Base-by-base conservation (phyloP, 2,329 filamentous ascomycete genomes). In the Monosporascus sp. region DNA sequence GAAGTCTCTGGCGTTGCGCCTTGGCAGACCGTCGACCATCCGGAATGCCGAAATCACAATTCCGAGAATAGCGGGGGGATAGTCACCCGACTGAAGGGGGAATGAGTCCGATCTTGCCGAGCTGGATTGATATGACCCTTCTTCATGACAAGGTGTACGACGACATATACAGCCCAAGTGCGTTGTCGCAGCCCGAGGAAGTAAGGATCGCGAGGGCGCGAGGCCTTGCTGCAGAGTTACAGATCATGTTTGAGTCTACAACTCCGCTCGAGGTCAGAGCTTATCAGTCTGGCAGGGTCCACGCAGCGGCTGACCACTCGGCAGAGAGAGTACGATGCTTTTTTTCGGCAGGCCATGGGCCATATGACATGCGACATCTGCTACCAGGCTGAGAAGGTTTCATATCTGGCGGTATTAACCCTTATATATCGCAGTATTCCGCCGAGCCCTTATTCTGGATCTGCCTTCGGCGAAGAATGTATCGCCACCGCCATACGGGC, bases 11-110 rank as follows among this genome's bases (percentile, higher is more conserved):
- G 59, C 63, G 0, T 53, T 67, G 8, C 61, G 64, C 7, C 53
- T 67, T 2, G 65, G 64, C 0, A 60, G 64, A 1, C 56, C 65
- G 2, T 64, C 63, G 0, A 62, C 55, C 0, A 59, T 67, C 15
- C 60, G 64, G 14, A 65, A 67, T 7, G 52, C 50, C 18, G 63
- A 67, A 20, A 59, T 67, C 20, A 65, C 64, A 0, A 22, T 65
- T 4, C 54, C 58, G 5, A 51, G 45, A 8, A 31, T 41, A 22
- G 53, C 51, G 11, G 52, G 35, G n/a, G n/a, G n/a, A n/a, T n/a
- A n/a, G n/a, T n/a, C n/a, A n/a, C n/a, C n/a, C n/a, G 44, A 51
- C 8, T n/a, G 41, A 54, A 6, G 17, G 41, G 9, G 50, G 44
- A 3, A 20, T 53, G 8, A 50, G 53, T 45, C 53, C 45, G 5